These are phyloP conservation scores for Haematococcus lacustris DNA, from an alignment of 139 green algal species.

Conservation along the genomic window DNA sequence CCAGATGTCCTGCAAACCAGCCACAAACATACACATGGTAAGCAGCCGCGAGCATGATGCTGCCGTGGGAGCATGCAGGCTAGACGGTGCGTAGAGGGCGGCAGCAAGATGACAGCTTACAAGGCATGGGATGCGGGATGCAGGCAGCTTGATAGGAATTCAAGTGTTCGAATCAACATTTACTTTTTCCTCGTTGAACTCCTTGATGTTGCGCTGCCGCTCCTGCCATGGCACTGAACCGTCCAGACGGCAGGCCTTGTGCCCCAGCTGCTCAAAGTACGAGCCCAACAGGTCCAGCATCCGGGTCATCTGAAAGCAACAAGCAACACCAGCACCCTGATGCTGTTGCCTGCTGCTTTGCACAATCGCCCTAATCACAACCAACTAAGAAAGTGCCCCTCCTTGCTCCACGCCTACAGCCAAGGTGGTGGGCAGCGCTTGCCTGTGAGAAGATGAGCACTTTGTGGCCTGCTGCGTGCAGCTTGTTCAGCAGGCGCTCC, in stretches of 20 bases:
- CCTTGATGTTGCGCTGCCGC: slow-evolving; percentile 39
- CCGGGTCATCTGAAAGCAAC: slow-evolving; percentile 83
- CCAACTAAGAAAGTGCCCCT: too few relatives aligned
- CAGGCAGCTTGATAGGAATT: too few relatives aligned
- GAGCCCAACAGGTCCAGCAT: slow-evolving; percentile 94
- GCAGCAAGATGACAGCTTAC: not conserved
- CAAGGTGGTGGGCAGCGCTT: not conserved
- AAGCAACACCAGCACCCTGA: slow-evolving; percentile 1
- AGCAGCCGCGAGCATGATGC: not conserved
- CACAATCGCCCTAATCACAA: too few relatives aligned
- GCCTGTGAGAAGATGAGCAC: slow-evolving; percentile 95
- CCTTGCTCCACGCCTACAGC: too few relatives aligned
- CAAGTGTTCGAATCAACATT: too few relatives aligned
- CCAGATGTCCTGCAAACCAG: slow-evolving; percentile 26
- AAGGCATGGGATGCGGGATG: too few relatives aligned
- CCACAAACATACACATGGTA: not conserved
- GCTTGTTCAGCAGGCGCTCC: slow-evolving; percentile 69
- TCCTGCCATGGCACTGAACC: slow-evolving; percentile 64
- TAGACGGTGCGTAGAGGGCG: too few relatives aligned
- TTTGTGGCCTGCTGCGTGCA: slow-evolving; percentile 65
- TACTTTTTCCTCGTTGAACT: slow-evolving; percentile 24
- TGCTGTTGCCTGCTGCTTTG: too few relatives aligned
- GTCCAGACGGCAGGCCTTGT: slow-evolving; percentile 83
- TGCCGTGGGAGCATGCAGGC: not conserved
- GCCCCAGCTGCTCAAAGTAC: slow-evolving; percentile 80